These are phyloP conservation scores for Berberis vulgaris DNA, from an alignment of 164 flowering plant species.

Conservation along the genomic window DNA sequence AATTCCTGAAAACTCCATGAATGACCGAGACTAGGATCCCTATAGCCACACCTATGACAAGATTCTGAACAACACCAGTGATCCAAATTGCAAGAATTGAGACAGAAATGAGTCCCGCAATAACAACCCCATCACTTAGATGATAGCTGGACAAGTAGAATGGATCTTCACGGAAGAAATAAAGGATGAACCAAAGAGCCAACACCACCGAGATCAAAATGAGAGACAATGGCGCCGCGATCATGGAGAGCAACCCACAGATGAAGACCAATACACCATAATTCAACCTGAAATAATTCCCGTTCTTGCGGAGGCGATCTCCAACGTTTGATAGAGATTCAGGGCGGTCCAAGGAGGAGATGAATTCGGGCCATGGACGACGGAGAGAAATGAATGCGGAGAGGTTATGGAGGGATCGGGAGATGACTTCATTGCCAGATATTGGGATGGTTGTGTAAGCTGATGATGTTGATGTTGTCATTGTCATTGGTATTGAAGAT, in stretches of 20 bases:
- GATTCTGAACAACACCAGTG: conserved; percentile 9
- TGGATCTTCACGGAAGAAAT: conserved; percentile 39
- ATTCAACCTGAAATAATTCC: conserved; percentile 22
- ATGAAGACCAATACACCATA: conserved; percentile 16
- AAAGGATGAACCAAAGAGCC: conserved; percentile 27
- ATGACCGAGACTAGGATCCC: conserved; percentile 19
- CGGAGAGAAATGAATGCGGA: conserved; percentile 22
- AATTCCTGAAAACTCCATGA: conserved; percentile 26
- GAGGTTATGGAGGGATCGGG: conserved; percentile 33
- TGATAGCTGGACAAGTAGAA: conserved; percentile 23
- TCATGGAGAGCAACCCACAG: conserved; percentile 12
- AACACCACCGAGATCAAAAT: conserved; percentile 11
- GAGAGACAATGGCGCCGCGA: conserved; percentile 20
- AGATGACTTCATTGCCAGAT: conserved; percentile 29
- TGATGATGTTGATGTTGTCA: not conserved
- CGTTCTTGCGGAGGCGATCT: conserved; percentile 19
- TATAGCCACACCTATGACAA: conserved; percentile 16
- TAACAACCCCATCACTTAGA: conserved; percentile 21
- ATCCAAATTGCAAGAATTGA: conserved; percentile 15
- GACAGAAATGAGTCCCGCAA: conserved; percentile 9
- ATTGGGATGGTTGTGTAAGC: conserved; percentile 40
- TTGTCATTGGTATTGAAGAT: no score
- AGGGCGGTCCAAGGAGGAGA: conserved; percentile 21
- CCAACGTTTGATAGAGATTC: conserved; percentile 15
- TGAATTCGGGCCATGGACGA: conserved; percentile 46